Conservation (phyloP, 176 grass and related monocot genomes). For the Bonia amplexicaulis region DNA sequence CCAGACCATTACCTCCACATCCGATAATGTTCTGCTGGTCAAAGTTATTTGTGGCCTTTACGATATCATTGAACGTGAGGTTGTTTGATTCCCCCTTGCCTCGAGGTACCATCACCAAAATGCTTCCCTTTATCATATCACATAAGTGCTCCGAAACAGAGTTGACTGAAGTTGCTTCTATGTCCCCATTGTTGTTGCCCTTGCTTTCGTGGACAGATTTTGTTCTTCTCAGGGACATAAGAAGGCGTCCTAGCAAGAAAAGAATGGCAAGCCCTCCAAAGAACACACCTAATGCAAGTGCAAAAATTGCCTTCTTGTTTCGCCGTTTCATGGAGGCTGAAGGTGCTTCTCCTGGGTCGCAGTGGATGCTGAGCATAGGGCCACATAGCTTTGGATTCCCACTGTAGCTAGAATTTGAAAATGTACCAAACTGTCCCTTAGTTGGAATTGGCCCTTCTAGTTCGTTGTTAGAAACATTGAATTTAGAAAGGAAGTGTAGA, state of each 20-base stretch:
- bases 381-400: slow-evolving; percentile 67
- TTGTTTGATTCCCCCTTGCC: slow-evolving; percentile 51
- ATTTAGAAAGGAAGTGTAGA: slow-evolving; percentile 57
- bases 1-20: slow-evolving; percentile 81
- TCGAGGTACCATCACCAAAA: slow-evolving; percentile 56
- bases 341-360: neutral
- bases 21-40: slow-evolving; percentile 80
- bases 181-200: slow-evolving; percentile 26
- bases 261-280: slow-evolving; percentile 50
- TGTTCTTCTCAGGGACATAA: slow-evolving; percentile 39
- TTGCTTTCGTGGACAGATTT: slow-evolving; percentile 31
- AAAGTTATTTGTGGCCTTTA: slow-evolving; percentile 86
- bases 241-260: slow-evolving; percentile 46
- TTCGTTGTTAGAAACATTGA: slow-evolving; percentile 69
- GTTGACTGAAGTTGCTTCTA: slow-evolving; percentile 47
- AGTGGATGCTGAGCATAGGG: slow-evolving; percentile 24
- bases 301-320: slow-evolving; percentile 45
- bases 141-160: slow-evolving; percentile 37
- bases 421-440: slow-evolving; percentile 61
- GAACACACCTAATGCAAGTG: slow-evolving; percentile 56
- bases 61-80: slow-evolving; percentile 54
- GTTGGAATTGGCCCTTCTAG: slow-evolving; percentile 56
- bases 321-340: neutral
- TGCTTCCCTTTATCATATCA: slow-evolving; percentile 37
- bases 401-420: slow-evolving; percentile 54